These are phyloP conservation scores for Obba rivulosa DNA, from an alignment of 768 basidiomycete species.

Conservation along the genomic window DNA sequence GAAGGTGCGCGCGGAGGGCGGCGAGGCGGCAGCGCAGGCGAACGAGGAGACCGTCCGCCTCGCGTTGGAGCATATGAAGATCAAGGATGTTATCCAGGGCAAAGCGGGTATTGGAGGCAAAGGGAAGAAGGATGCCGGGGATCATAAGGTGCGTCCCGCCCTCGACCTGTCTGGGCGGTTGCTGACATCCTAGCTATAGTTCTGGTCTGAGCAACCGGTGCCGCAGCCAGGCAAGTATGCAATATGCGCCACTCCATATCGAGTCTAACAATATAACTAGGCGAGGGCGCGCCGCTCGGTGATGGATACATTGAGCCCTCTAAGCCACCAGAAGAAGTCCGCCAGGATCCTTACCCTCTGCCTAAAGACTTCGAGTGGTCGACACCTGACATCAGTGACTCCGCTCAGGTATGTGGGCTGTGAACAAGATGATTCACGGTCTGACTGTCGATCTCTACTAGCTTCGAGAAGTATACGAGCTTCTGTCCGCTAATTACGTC, in stretches of 20 bases:
- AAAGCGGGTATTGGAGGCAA: constrained; percentile 72
- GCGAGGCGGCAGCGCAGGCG: constrained; percentile 38
- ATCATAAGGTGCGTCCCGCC: constrained; percentile 67
- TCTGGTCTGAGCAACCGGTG: constrained; percentile 97
- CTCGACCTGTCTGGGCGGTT: not conserved
- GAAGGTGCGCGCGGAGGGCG: constrained; percentile 54
- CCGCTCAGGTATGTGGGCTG: constrained; percentile 51
- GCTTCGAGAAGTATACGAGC: constrained; percentile 88
- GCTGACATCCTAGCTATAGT: constrained; percentile 40
- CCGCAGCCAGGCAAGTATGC: constrained; percentile 63
- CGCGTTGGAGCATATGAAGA: constrained; percentile 71
- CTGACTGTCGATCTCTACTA: constrained; percentile 27
- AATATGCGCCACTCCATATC: not conserved
- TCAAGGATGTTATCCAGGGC: constrained; percentile 82
- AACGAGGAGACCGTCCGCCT: constrained; percentile 63
- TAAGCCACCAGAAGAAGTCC: constrained; percentile 69
- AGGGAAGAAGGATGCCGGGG: constrained; percentile 76
- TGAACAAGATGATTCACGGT: not conserved
- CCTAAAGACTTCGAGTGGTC: constrained; percentile 95
- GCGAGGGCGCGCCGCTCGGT: constrained; percentile 55
- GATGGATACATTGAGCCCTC: constrained; percentile 91
- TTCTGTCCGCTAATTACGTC: constrained; percentile 91
- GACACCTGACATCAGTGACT: constrained; percentile 70
- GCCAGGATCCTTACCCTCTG: constrained; percentile 82
- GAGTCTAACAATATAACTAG: constrained; percentile 28